A percentile compares a stretch with the other conserved stretches of the same genome.
Conservation (phyloP, 768 basidiomycete genomes). For the Cystobasidium tubakii region DNA sequence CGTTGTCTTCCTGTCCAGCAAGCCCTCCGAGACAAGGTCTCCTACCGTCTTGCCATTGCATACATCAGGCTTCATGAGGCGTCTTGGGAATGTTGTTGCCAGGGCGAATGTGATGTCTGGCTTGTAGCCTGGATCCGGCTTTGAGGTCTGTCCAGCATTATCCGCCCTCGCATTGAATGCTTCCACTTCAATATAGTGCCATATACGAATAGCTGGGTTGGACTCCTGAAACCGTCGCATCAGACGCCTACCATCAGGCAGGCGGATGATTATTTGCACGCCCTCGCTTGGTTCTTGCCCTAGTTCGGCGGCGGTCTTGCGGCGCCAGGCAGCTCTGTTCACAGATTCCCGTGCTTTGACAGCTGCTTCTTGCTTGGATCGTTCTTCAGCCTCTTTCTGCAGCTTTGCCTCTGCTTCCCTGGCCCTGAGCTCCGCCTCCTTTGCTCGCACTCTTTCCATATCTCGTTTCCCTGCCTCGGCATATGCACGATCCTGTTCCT, state of each 20-base stretch:
- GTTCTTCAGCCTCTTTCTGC: conserved; percentile 47
- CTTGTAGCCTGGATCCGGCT: conserved; percentile 46
- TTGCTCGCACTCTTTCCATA: conserved; percentile 60
- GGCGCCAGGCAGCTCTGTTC: conserved; percentile 61
- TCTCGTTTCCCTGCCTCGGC: conserved; percentile 62
- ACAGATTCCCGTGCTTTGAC: conserved; percentile 39
- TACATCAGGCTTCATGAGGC: conserved; percentile 57
- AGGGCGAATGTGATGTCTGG: conserved; percentile 69
- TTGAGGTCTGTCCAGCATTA: conserved; percentile 42
- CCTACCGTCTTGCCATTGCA: conserved; percentile 38
- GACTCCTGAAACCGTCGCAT: conserved; percentile 57
- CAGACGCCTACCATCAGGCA: conserved; percentile 56
- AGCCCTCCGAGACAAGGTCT: conserved; percentile 46
- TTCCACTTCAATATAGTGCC: conserved; percentile 63
- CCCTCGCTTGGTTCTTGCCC: conserved; percentile 47
- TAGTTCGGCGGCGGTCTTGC: conserved; percentile 53
- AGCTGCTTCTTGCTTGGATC: conserved; percentile 44
- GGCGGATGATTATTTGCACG: conserved; percentile 56
- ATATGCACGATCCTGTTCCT: conserved; percentile 70
- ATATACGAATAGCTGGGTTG: conserved; percentile 61
- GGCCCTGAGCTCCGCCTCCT: conserved; percentile 54
- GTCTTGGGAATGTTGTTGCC: conserved; percentile 61
- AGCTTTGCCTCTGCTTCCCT: conserved; percentile 50
- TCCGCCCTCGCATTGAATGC: conserved; percentile 50
- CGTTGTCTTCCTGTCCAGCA: conserved; percentile 45